Evolutionary conservation across 176 grass and related monocot species (phyloP).

Genomic region (Aegilops longissima): DNA sequence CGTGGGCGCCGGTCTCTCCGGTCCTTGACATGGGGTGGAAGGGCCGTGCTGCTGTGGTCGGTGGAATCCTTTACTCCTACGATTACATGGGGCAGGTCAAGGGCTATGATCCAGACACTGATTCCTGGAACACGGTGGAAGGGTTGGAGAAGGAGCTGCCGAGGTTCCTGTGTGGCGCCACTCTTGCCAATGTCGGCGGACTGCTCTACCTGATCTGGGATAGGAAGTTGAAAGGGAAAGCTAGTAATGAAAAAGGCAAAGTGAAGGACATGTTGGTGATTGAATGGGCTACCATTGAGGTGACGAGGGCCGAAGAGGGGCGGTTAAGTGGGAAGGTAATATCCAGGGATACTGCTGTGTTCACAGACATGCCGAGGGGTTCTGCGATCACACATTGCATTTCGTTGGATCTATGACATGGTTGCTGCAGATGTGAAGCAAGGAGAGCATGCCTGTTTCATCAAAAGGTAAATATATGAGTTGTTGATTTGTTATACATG

Average conservation of each 20-base stretch:
- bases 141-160: conserved; percentile 70
- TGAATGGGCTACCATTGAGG: conserved; percentile 79
- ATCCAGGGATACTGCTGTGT: conserved; percentile 57
- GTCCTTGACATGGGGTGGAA: conserved; percentile 86
- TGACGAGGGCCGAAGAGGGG: conserved; percentile 33
- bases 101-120: conserved; percentile 57
- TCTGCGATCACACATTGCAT: conserved; percentile 70
- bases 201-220: conserved; percentile 85
- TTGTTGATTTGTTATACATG: not conserved
- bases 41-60: conserved; percentile 69
- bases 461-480: not conserved
- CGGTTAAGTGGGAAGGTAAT: conserved; percentile 58
- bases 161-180: conserved; percentile 67
- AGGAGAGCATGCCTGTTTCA: not conserved
- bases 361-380: conserved; percentile 42
- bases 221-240: conserved; percentile 51
- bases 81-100: conserved; percentile 85
- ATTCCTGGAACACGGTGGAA: conserved; percentile 69
- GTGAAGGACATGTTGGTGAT: conserved; percentile 51
- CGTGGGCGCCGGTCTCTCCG: conserved; percentile 65
- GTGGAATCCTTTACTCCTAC: conserved; percentile 78
- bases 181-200: conserved; percentile 61
- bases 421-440: not conserved
- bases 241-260: conserved; percentile 25
- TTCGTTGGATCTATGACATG: conserved; percentile 63